phyloP scores from a whole-genome alignment of 306 rosid species.

The Chamaecrista fasciculata region DNA sequence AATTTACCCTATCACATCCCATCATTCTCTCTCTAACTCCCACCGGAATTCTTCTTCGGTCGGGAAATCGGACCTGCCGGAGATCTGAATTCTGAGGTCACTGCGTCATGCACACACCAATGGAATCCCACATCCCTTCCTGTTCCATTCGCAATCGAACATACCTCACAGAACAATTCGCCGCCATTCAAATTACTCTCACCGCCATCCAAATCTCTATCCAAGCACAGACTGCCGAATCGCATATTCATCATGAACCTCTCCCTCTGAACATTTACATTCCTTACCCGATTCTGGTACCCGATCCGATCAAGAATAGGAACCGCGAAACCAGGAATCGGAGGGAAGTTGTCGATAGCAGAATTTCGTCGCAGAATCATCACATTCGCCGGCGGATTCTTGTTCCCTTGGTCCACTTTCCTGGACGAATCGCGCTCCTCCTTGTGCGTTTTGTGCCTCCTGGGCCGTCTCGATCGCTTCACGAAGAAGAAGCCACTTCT shows the following conservation, averaged over 20 bases:
- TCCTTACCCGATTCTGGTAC: conserved; percentile 36
- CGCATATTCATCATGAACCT: conserved; percentile 42
- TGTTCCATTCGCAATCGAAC: conserved; percentile 34
- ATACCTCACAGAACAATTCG: conserved; percentile 41
- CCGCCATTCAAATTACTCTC: neutral
- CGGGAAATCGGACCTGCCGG: conserved; percentile 78
- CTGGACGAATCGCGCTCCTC: neutral
- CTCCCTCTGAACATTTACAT: conserved; percentile 40
- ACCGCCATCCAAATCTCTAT: neutral
- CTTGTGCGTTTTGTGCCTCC: conserved; percentile 30
- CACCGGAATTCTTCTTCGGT: conserved; percentile 45
- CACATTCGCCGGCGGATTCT: conserved; percentile 42
- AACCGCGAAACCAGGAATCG: conserved; percentile 16
- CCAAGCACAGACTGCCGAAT: conserved; percentile 3
- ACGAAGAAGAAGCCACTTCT: conserved; percentile 53
- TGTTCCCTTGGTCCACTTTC: neutral
- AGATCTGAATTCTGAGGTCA: conserved; percentile 56
- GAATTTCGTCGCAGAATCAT: conserved; percentile 46
- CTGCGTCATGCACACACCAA: conserved; percentile 59
- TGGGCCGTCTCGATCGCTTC: conserved; percentile 48
- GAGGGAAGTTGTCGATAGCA: conserved; percentile 5
- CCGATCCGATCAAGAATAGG: conserved; percentile 33
- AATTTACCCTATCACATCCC: neutral
- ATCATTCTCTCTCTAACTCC: neutral
- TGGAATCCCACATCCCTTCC: conserved; percentile 55